These are phyloP conservation scores for Lippia alba DNA, from an alignment of 305 asterid genomes.

Conservation along the genomic window DNA sequence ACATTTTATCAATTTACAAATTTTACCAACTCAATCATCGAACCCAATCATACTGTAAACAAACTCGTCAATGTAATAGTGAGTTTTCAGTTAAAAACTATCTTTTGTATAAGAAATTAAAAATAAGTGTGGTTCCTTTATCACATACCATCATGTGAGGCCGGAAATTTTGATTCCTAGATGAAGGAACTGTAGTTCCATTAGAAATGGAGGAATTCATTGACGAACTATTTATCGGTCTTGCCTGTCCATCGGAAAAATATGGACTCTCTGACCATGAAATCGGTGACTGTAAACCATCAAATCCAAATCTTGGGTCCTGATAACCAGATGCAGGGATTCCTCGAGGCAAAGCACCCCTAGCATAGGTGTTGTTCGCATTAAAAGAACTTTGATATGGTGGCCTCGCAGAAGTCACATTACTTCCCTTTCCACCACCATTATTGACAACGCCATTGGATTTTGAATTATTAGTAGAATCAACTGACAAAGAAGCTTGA, in stretches of 20 bases:
- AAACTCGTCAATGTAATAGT: too few relatives aligned
- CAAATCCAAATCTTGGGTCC: conserved; percentile 63
- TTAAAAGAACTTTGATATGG: conserved; percentile 49
- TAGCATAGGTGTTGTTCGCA: conserved; percentile 55
- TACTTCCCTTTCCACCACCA: conserved; percentile 54
- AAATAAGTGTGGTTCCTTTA: neutral
- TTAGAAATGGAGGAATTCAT: conserved; percentile 45
- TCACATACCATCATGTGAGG: conserved; percentile 53
- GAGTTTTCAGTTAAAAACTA: too few relatives aligned
- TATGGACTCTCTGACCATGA: conserved; percentile 62
- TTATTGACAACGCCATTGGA: conserved; percentile 55
- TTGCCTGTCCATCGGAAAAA: conserved; percentile 53
- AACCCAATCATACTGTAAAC: too few relatives aligned
- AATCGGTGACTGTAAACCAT: conserved; percentile 58
- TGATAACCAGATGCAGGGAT: conserved; percentile 56
- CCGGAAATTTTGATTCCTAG: conserved; percentile 50
- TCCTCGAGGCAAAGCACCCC: conserved; percentile 52
- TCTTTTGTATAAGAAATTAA: too few relatives aligned
- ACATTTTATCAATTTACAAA: too few relatives aligned
- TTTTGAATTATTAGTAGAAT: conserved; percentile 53
- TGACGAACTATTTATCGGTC: conserved; percentile 49
- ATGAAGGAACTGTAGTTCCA: conserved; percentile 53
- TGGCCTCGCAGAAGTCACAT: conserved; percentile 41
- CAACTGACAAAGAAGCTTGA: conserved; percentile 55
- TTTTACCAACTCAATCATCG: too few relatives aligned